Base-by-base conservation (phyloP, 2,329 filamentous ascomycete genomes). In the Epichloe hybrida region DNA sequence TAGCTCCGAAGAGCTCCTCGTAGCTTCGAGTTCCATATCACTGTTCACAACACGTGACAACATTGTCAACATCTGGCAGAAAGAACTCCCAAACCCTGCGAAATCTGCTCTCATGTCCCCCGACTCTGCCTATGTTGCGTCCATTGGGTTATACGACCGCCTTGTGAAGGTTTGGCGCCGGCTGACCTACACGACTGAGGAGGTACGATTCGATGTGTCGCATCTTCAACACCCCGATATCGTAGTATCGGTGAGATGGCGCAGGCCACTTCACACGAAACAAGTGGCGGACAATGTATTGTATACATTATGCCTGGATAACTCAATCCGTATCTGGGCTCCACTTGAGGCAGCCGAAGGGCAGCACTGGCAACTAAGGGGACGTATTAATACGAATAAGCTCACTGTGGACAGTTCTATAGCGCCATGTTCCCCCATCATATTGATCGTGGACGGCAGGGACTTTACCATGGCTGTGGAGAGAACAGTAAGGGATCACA, bases 161-260 rank as follows among this genome's bases (percentile, higher is more conserved):
- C 71, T 97, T 20, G 82, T 95, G 57, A 97, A 98, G 69, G 79
- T 97, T 59, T 98, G 94, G 93, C 81, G 89, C 55, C 79, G 91
- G 49, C 72, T 95, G 23, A 86, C 85, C 8, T 96, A 91, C 62
- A 88, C 88, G 15, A 77, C 81, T 1, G 84, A 88, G 52, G 85
- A 94, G 58, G 84, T 88, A 39, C 78, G 86, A 51, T 97, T 97
- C 66, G 91, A 97, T 60, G 83, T 95, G 59, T 83, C 83, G 31
- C 97, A 97, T 66, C 79, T 98, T 2, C 75, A 81, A n/a, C 93
- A 98, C 64, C 87, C 88, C 1, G 75, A 79, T 27, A 69, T 83
- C 1, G 81, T 98, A n/a, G 91, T 87, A 3, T 81, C 80, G 53
- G 69, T 95, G 53, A 83, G 91, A 63, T 98, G 94, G 94, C 83